Evolutionary conservation across 2,329 filamentous ascomycete species (phyloP), one percentile per base, ranked within the genome.

Genomic region (Phyllosticta ampelicida): DNA sequence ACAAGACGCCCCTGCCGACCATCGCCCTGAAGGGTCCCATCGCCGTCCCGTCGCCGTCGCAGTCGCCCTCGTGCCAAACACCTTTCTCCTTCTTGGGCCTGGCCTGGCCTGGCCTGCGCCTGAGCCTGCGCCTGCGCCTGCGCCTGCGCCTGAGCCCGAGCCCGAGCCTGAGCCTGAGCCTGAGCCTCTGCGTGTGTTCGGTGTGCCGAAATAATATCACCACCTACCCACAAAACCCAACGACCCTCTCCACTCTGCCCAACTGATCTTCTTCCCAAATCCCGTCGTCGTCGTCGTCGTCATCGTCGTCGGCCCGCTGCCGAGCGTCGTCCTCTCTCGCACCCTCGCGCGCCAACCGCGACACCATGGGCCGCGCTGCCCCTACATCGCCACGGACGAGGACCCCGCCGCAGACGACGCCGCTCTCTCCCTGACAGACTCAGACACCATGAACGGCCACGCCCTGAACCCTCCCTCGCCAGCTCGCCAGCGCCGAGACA

Each of bases 381-480:
- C 36, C 36, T 44, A 44, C 36, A 44, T 44, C 30, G 53, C 48
- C 54, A 29, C 56, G 52, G 44, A 55, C 54, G n/a, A 26, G 11
- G 23, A 54, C 20, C 51, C 21, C 56, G 29, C 53, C 49, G 28
- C 56, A 30, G 28, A 65, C 36, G 28, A 65, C 65, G 51, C 36
- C 63, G 64, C 60, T 69, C 68, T 56, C 65, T 66, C 36, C 66
- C 68, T 19, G 61, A 65, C 19, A 60, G 36, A 44, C 36, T 16
- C n/a, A n/a, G n/a, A 3, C 36, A 44, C 16, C 36, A 44, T 44
- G 36, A 44, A 44, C 36, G 36, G 36, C 36, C 36, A 44, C 36
- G 6, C 36, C 13, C 36, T n/a, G 11, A 44, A 44, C 36, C 36
- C 36, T 44, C 36, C 36, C 16, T 44, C 36, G 36, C 36, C 36